These are phyloP conservation scores for Massariosphaeria phaeospora DNA, from an alignment of 495 filamentous ascomycete species.

Conservation along the genomic window DNA sequence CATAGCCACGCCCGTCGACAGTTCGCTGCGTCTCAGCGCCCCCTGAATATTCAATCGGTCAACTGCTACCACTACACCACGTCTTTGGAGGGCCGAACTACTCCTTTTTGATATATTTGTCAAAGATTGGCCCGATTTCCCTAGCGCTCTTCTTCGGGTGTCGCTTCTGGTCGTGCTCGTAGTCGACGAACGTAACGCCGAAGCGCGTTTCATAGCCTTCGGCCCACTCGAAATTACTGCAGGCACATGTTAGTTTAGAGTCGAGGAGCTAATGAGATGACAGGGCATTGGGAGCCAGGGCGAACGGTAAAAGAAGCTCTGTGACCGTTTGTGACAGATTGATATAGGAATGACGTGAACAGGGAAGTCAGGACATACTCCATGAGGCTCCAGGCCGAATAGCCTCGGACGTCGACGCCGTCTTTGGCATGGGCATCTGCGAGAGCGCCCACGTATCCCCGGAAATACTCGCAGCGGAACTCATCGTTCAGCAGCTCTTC, in stretches of 20 bases:
- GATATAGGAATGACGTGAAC: no score
- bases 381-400: constrained; percentile 78
- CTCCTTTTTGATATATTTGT: constrained; percentile 49
- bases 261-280: neutral
- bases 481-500: constrained; percentile 68
- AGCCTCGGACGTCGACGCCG: constrained; percentile 65
- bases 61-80: no score
- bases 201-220: constrained; percentile 83
- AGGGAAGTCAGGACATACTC: constrained; percentile 46
- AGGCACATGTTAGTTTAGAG: constrained; percentile 20
- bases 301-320: neutral
- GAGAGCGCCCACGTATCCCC: constrained; percentile 67
- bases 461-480: constrained; percentile 70
- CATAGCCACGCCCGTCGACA: neutral
- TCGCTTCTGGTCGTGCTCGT: constrained; percentile 66
- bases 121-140: constrained; percentile 60
- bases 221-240: constrained; percentile 57
- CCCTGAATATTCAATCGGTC: no score
- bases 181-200: constrained; percentile 73
- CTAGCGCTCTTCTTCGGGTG: constrained; percentile 74
- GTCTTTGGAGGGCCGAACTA: no score
- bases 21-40: no score
- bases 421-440: constrained; percentile 61
- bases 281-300: neutral
- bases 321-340: neutral